Evolutionary conservation across 495 filamentous ascomycete genomes (phyloP).

Genomic region (Chlorociboria aeruginascens): DNA sequence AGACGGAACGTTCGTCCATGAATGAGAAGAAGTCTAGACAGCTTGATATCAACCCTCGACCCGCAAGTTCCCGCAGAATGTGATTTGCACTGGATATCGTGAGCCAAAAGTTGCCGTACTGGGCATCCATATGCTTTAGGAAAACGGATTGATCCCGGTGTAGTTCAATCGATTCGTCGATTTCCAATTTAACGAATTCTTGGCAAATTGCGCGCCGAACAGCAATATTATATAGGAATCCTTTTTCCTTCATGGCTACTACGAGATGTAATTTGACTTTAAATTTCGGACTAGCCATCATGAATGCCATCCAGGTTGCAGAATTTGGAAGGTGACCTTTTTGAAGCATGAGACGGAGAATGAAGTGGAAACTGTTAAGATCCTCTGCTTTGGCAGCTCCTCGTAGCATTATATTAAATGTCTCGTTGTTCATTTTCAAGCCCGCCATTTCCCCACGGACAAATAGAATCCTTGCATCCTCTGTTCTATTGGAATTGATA

Average conservation of each 20-base stretch:
- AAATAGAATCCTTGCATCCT: conserved; percentile 8
- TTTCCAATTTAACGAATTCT: conserved; percentile 3
- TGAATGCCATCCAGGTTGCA: conserved; percentile 14
- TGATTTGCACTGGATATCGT: conserved; percentile 6
- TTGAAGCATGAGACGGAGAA: conserved; percentile 11
- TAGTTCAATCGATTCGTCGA: conserved; percentile 3
- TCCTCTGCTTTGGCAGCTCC: conserved; percentile 8
- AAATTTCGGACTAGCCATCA: conserved; percentile 3
- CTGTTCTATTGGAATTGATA: conserved; percentile 3
- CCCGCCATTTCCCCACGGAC: conserved; percentile 6
- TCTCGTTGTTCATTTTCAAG: conserved; percentile 4
- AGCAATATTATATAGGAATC: conserved; percentile 2
- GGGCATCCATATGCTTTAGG: conserved; percentile 10
- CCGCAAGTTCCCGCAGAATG: conserved; percentile 8
- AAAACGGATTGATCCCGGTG: conserved; percentile 8
- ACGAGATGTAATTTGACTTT: conserved; percentile 5
- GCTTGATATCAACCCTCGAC: conserved; percentile 7
- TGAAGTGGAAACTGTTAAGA: conserved; percentile 12
- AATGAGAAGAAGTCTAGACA: conserved; percentile 10
- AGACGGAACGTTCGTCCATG: conserved; percentile 9
- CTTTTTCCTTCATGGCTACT: conserved; percentile 11
- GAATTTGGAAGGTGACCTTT: conserved; percentile 8
- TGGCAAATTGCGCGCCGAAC: conserved; percentile 1
- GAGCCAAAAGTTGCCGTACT: conserved; percentile 11
- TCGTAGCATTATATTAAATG: conserved; percentile 15